phyloP scores from a whole-genome alignment of 2,329 filamentous ascomycete genomes.

The Talaromyces sp. region DNA sequence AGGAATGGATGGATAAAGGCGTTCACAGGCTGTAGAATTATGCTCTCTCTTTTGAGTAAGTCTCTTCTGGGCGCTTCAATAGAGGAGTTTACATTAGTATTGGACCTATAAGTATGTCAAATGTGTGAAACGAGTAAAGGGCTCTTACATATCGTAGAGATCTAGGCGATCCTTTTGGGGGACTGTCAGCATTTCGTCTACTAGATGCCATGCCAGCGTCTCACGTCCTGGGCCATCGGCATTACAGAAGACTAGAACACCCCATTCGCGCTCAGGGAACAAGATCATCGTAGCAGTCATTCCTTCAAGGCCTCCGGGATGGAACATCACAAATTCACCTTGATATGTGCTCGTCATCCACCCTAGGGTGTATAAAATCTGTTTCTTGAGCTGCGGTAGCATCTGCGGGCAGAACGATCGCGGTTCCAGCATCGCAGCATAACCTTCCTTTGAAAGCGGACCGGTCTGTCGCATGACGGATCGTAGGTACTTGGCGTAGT shows the following conservation, averaged over 20 bases:
- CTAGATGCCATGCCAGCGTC: constrained; percentile 7
- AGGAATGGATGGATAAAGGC: constrained; percentile 1
- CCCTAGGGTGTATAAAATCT: constrained; percentile 5
- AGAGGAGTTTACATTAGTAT: neutral
- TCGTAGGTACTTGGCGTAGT: constrained; percentile 3
- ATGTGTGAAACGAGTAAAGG: neutral
- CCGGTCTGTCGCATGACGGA: constrained; percentile 4
- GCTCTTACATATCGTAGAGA: constrained; percentile 1
- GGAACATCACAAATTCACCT: constrained; percentile 9
- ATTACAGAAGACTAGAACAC: constrained; percentile 11
- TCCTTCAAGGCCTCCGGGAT: constrained; percentile 11
- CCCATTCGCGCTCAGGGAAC: constrained; percentile 8
- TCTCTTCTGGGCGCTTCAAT: neutral
- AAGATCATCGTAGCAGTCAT: constrained; percentile 10
- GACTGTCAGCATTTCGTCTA: constrained; percentile 9
- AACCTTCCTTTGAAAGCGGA: constrained; percentile 3
- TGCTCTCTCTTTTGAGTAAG: neutral
- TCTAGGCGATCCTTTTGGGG: constrained; percentile 7
- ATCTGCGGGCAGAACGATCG: constrained; percentile 5
- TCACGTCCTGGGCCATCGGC: constrained; percentile 2
- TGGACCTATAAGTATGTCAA: too few relatives aligned
- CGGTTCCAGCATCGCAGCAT: constrained; percentile 2
- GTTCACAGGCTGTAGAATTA: neutral
- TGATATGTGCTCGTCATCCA: constrained; percentile 12
- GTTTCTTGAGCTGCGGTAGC: constrained; percentile 5